Evolutionary conservation across 1,284 basidiomycete genomes (phyloP).

Genomic region (Ustilago loliicola): DNA sequence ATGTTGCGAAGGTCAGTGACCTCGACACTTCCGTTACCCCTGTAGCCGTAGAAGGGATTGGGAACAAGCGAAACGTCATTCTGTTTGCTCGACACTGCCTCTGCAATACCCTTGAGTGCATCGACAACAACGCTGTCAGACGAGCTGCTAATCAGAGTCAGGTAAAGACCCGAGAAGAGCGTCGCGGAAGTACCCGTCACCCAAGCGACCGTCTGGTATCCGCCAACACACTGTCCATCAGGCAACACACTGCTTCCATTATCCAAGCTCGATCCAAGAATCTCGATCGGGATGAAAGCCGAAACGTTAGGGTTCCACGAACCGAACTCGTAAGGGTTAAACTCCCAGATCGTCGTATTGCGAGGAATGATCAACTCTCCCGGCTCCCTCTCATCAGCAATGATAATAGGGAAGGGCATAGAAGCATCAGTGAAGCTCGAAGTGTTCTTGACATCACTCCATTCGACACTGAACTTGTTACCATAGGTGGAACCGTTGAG

Average conservation of each 20-base stretch:
- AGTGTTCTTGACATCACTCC: conserved; percentile 61
- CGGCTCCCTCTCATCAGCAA: conserved; percentile 73
- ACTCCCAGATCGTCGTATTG: conserved; percentile 72
- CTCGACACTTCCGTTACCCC: conserved; percentile 50
- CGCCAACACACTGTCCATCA: conserved; percentile 49
- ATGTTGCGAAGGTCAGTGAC: conserved; percentile 57
- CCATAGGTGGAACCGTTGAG: conserved; percentile 59
- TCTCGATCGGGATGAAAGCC: conserved; percentile 66
- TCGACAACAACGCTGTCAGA: conserved; percentile 36
- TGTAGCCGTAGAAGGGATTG: conserved; percentile 72
- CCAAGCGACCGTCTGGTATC: conserved; percentile 65
- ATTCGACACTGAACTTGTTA: conserved; percentile 61
- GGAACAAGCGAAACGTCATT: conserved; percentile 72
- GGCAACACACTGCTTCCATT: conserved; percentile 51
- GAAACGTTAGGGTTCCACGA: conserved; percentile 71
- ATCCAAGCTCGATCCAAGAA: conserved; percentile 58
- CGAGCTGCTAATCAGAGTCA: conserved; percentile 44
- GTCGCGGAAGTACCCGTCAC: conserved; percentile 66
- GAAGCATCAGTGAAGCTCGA: conserved; percentile 53
- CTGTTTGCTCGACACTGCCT: conserved; percentile 56
- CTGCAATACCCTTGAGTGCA: conserved; percentile 53
- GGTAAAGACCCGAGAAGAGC: conserved; percentile 71
- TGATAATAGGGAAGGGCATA: conserved; percentile 71
- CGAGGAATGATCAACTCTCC: conserved; percentile 71
- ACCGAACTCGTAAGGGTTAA: conserved; percentile 73